phyloP scores from a whole-genome alignment of 2,329 filamentous ascomycete genomes.

The Beauveria australis region DNA sequence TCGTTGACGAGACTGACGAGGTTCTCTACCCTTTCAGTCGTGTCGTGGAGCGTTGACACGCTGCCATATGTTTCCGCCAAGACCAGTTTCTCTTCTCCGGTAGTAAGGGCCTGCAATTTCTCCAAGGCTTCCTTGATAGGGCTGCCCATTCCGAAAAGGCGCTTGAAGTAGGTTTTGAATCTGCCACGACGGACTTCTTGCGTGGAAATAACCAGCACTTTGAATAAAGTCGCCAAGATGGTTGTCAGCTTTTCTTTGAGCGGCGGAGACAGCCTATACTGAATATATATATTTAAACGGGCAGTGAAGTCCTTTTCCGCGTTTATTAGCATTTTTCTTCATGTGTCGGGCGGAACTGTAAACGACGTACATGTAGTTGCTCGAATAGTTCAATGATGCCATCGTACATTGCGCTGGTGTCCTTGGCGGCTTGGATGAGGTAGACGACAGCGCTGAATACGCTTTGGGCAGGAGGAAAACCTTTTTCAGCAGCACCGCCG shows the following conservation, averaged over 20 bases:
- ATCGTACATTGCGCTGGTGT: constrained; percentile 37
- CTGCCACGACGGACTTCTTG: constrained; percentile 34
- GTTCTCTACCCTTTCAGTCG: constrained; percentile 27
- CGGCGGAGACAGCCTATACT: constrained; percentile 28
- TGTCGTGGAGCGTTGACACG: constrained; percentile 27
- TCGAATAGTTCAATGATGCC: constrained; percentile 36
- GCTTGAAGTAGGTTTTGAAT: constrained; percentile 32
- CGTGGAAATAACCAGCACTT: constrained; percentile 35
- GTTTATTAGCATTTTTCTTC: constrained; percentile 1
- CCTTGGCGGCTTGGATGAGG: constrained; percentile 34
- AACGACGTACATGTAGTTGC: constrained; percentile 25
- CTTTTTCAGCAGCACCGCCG: constrained; percentile 27
- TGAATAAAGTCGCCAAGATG: constrained; percentile 35
- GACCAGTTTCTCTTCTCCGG: constrained; percentile 34
- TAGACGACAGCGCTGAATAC: constrained; percentile 36
- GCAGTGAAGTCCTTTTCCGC: constrained; percentile 30
- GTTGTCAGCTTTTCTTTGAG: constrained; percentile 31
- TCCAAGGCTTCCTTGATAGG: constrained; percentile 31
- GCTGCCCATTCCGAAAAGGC: constrained; percentile 31
- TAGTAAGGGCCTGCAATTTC: constrained; percentile 31
- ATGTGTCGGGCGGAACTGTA: neutral
- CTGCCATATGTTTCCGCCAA: constrained; percentile 35
- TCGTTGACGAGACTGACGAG: constrained; percentile 28
- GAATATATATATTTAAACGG: constrained; percentile 32
- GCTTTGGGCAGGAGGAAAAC: constrained; percentile 31